Percentiles rank a stretch among this genome's conserved stretches.
phyloP scores from a whole-genome alignment of 352 stramenopile genomes.

The Globisporangium mamillatum region DNA sequence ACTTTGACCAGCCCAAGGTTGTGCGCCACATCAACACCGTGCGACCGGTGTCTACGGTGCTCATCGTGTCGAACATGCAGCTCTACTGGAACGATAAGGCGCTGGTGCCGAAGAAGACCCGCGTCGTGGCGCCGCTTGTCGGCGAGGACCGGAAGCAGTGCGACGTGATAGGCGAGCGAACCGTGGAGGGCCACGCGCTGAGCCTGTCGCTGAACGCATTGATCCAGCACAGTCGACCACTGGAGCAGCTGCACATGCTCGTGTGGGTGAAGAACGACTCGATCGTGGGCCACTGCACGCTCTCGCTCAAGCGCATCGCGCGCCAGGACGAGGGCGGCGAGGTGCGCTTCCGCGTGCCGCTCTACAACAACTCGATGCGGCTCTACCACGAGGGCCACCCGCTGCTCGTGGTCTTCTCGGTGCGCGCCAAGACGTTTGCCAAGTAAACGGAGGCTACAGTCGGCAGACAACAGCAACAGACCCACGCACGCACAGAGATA shows the following conservation, averaged over 20 bases:
- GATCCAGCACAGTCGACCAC: slow-evolving; percentile 61
- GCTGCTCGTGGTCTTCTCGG: slow-evolving; percentile 70
- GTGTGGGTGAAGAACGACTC: slow-evolving; percentile 82
- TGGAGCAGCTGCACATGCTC: slow-evolving; percentile 82
- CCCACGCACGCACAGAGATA: not conserved
- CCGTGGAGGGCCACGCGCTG: slow-evolving; percentile 42
- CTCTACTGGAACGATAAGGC: slow-evolving; percentile 66
- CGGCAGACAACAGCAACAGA: not conserved
- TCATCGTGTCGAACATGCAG: slow-evolving; percentile 76
- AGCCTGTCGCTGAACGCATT: slow-evolving; percentile 74
- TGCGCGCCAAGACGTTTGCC: slow-evolving; percentile 81
- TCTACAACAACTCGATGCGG: slow-evolving; percentile 80
- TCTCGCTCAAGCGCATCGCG: slow-evolving; percentile 78
- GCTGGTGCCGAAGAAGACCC: slow-evolving; percentile 78
- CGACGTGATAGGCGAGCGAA: slow-evolving; percentile 73
- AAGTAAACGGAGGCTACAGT: slow-evolving; percentile 34
- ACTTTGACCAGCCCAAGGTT: slow-evolving; percentile 76
- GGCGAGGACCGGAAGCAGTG: slow-evolving; percentile 77
- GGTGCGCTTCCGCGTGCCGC: slow-evolving; percentile 72
- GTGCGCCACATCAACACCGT: slow-evolving; percentile 59
- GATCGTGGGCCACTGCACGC: slow-evolving; percentile 75
- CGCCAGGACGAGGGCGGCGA: slow-evolving; percentile 61
- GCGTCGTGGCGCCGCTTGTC: slow-evolving; percentile 69
- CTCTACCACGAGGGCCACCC: slow-evolving; percentile 70
- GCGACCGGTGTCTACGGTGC: slow-evolving; percentile 60